Percentiles rank a stretch among this genome's conserved stretches.
phyloP scores from a whole-genome alignment of 768 basidiomycete genomes.

The Paxillus ammoniavirescens region DNA sequence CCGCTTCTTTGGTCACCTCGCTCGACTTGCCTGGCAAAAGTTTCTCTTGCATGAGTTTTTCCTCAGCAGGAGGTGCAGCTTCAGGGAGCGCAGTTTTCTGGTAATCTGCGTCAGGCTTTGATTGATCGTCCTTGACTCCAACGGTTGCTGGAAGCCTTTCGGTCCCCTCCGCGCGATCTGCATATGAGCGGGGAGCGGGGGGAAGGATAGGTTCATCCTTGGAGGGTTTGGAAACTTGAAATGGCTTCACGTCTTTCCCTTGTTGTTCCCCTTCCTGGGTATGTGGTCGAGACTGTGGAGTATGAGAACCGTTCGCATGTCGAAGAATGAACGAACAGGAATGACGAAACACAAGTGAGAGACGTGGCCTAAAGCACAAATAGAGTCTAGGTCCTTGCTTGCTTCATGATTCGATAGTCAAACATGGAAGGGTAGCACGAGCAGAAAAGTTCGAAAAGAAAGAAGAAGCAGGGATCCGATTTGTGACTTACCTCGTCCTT shows the following conservation, averaged over 20 bases:
- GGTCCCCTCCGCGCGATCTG: neutral
- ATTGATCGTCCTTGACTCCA: neutral
- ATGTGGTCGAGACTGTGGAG: neutral
- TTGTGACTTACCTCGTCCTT: conserved; percentile 3
- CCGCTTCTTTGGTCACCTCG: neutral
- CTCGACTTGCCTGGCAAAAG: neutral
- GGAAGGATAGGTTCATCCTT: neutral
- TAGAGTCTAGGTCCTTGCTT: no score
- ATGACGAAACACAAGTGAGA: neutral
- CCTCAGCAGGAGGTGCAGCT: neutral
- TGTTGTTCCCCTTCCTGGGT: conserved; percentile 6
- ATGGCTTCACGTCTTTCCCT: neutral
- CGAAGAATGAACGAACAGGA: neutral
- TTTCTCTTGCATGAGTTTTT: neutral
- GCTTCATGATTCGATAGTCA: neutral
- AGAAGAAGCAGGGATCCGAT: neutral
- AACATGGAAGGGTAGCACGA: neutral
- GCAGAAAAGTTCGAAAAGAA: neutral
- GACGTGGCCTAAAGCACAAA: no score
- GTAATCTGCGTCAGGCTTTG: neutral
- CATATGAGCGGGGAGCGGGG: neutral
- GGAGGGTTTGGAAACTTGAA: neutral
- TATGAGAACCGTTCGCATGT: neutral
- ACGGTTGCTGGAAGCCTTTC: neutral
- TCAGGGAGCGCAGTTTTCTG: neutral